Conservation (phyloP, 2,329 filamentous ascomycete species). For the Aspergillus puulaauensis region DNA sequence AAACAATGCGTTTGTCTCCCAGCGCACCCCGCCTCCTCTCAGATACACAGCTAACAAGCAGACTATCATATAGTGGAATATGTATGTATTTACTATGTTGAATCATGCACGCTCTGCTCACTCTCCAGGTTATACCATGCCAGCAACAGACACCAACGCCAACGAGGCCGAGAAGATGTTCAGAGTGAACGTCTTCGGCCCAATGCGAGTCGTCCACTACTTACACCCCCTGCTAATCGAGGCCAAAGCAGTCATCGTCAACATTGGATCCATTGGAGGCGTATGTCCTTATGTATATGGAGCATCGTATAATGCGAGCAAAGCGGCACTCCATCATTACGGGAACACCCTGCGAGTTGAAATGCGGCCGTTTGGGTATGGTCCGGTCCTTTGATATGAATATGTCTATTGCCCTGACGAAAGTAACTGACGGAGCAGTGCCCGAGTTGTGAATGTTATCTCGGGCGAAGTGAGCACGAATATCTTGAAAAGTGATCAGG, state of each 20-base stretch:
- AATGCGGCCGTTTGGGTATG: constrained; percentile 9
- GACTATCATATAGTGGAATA: neutral
- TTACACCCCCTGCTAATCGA: neutral
- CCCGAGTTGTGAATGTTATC: constrained; percentile 7
- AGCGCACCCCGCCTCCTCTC: neutral
- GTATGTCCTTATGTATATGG: constrained; percentile 1
- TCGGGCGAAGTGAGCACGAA: constrained; percentile 12
- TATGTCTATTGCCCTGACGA: neutral
- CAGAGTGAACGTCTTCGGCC: neutral
- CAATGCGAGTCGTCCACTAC: neutral
- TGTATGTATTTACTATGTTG: no score
- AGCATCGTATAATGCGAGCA: constrained; percentile 10
- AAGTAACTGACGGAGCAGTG: neutral
- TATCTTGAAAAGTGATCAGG: constrained; percentile 2
- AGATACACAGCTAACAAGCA: neutral
- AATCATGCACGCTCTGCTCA: no score
- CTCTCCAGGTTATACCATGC: neutral
- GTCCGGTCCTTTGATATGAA: neutral
- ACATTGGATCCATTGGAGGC: constrained; percentile 24
- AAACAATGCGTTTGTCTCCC: neutral
- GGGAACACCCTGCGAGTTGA: constrained; percentile 10
- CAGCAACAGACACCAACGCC: neutral
- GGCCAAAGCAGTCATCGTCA: constrained; percentile 22
- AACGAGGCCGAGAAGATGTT: neutral
- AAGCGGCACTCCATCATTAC: constrained; percentile 11